Evolutionary conservation across 2,329 filamentous ascomycete species (phyloP).

Genomic region (Tolypocladium pustulatum): DNA sequence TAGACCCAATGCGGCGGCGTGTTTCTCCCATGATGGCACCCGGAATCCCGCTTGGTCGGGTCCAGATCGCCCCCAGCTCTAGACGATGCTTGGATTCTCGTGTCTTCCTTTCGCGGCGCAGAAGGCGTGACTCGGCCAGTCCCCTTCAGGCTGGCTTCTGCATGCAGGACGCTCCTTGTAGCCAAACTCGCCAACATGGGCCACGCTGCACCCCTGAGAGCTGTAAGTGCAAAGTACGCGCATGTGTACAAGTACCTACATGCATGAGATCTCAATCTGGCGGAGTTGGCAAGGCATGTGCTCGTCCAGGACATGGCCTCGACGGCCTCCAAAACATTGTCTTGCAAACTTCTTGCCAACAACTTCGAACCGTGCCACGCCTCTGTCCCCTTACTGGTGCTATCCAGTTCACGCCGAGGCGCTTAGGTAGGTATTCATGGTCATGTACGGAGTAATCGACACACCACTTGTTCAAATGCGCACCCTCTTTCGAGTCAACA

Average conservation of each 20-base stretch:
- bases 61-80: neutral
- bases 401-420: neutral
- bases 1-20: neutral
- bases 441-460: constrained; percentile 1
- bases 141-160: neutral
- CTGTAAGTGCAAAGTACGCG: neutral
- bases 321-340: neutral
- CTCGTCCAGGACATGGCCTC: neutral
- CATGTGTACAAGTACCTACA: neutral
- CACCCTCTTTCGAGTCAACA: neutral
- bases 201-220: neutral
- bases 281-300: neutral
- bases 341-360: neutral
- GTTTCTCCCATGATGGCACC: neutral
- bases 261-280: neutral
- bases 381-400: neutral
- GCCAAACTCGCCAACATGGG: neutral
- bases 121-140: neutral
- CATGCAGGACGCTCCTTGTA: neutral
- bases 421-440: neutral
- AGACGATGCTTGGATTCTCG: neutral
- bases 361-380: neutral
- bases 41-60: neutral
- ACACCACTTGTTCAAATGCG: neutral
- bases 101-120: neutral